Percentiles rank a stretch among this genome's conserved stretches.
Evolutionary conservation across 768 basidiomycete genomes (phyloP).

Genomic region (Boletus edulis): DNA sequence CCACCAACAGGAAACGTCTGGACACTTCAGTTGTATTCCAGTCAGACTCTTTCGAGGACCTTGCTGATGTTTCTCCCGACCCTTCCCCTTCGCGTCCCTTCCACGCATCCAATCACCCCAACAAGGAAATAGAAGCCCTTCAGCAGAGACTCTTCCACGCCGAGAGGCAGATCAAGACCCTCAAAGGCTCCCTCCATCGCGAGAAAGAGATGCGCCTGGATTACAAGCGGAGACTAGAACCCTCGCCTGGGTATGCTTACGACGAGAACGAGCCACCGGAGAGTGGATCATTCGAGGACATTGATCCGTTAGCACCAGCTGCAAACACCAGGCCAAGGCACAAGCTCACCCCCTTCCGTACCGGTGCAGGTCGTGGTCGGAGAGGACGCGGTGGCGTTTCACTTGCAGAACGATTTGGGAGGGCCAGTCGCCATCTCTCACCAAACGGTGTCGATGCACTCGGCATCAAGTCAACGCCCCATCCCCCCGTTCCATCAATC

Average conservation of each 20-base stretch:
- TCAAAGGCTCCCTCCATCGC: conserved; percentile 73
- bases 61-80: conserved; percentile 56
- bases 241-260: conserved; percentile 35
- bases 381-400: conserved; percentile 53
- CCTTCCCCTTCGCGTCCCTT: conserved; percentile 59
- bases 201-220: conserved; percentile 84
- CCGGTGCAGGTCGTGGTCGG: conserved; percentile 41
- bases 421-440: conserved; percentile 52
- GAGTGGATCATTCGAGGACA: conserved; percentile 47
- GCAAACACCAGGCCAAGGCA: conserved; percentile 36
- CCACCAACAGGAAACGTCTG: conserved; percentile 57
- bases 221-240: conserved; percentile 52
- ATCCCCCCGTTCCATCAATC: conserved; percentile 34
- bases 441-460: conserved; percentile 37
- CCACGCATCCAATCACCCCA: conserved; percentile 71
- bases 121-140: conserved; percentile 77
- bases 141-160: conserved; percentile 83
- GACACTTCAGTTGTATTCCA: conserved; percentile 50
- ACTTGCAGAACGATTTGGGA: conserved; percentile 61
- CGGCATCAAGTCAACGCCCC: conserved; percentile 17
- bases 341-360: conserved; percentile 55
- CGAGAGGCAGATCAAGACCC: conserved; percentile 79
- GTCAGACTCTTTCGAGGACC: conserved; percentile 46
- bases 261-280: conserved; percentile 38
- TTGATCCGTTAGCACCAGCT: conserved; percentile 35